Conservation (phyloP, 495 filamentous ascomycete genomes). For the Penicillium lagena region DNA sequence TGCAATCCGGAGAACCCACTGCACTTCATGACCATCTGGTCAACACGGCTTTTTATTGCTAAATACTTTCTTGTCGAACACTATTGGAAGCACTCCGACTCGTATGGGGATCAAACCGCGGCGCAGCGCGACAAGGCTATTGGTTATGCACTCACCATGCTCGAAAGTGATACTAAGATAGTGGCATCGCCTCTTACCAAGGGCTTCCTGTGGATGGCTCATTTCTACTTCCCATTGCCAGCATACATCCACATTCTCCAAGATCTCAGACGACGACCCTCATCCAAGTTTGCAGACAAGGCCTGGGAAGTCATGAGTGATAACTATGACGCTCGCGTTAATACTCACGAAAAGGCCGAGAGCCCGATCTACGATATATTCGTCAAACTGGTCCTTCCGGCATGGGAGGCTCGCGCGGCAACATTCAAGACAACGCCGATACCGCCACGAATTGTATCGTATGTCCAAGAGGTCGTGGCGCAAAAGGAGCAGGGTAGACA, state of each 20-base stretch:
- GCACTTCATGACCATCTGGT: slow-evolving; percentile 49
- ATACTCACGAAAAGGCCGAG: neutral
- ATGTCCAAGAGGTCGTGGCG: slow-evolving; percentile 21
- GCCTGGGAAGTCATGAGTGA: slow-evolving; percentile 46
- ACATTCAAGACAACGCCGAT: slow-evolving; percentile 1
- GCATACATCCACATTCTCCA: slow-evolving; percentile 46
- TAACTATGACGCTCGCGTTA: slow-evolving; percentile 39
- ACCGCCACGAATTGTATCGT: slow-evolving; percentile 35
- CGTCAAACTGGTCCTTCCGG: slow-evolving; percentile 32
- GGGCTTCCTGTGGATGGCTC: slow-evolving; percentile 38
- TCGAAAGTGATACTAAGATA: slow-evolving; percentile 45
- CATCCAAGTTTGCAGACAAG: slow-evolving; percentile 16
- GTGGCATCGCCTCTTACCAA: slow-evolving; percentile 38
- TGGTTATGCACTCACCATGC: slow-evolving; percentile 33
- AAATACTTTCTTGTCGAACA: slow-evolving; percentile 41
- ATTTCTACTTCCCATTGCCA: slow-evolving; percentile 46
- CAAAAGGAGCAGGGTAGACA: neutral
- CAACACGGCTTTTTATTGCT: slow-evolving; percentile 32
- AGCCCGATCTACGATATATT: slow-evolving; percentile 35
- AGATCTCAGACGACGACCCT: slow-evolving; percentile 32
- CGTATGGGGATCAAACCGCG: slow-evolving; percentile 15
- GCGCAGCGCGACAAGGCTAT: slow-evolving; percentile 28
- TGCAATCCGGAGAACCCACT: slow-evolving; percentile 45
- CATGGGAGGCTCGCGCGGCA: slow-evolving; percentile 35
- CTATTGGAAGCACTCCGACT: slow-evolving; percentile 24